Evolutionary conservation across 768 basidiomycete species (phyloP), one percentile per base, ranked within the genome.

Genomic region (Neoboletus magnificus): DNA sequence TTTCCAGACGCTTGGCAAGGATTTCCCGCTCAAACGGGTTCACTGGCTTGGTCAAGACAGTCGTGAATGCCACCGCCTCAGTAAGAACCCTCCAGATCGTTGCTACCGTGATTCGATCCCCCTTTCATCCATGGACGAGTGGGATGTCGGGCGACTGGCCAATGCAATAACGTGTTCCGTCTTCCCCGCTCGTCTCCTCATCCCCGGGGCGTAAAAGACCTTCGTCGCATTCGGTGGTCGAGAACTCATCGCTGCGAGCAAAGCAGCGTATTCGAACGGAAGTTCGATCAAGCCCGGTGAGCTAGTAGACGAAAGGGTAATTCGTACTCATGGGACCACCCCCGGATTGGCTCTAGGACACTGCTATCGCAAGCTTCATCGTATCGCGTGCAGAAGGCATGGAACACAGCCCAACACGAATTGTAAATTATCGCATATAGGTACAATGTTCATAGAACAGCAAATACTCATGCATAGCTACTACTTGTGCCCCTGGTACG

Each of bases 351-450:
- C 32, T 33, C 32, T 13, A 93, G 63, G 93, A 95, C 60, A 89
- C 90, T 4, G 88, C 86, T 0, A 90, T 94, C 54, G 84, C 91
- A 11, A 77, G 73, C 52, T 80, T 86, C 4, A 82, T 92, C 2
- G 3, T 13, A 13, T 33, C 32, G 12, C 12, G 12, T 13, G 32
- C 32, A 13, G 32, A 33, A 33, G 32, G 73, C 49, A 70, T 78
- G 62, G 77, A 74, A 1, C 59, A 82, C 10, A 89, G 91, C 12
- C 32, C 32, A 11, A 81, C 73, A 0, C 51, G 62, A 0, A 71
- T 91, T 22, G 57, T 64, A 10, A 63, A 72, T 50, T 85, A 81
- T 62, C 83, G 84, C 25, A 22, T 18, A 37, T 66, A 47, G 13
- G 40, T n/a, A 32, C 29, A 25, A 27, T 16, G 8, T 18, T 36